Evolutionary conservation across 2,329 filamentous ascomycete species (phyloP).

Genomic region (Monilinia laxa): DNA sequence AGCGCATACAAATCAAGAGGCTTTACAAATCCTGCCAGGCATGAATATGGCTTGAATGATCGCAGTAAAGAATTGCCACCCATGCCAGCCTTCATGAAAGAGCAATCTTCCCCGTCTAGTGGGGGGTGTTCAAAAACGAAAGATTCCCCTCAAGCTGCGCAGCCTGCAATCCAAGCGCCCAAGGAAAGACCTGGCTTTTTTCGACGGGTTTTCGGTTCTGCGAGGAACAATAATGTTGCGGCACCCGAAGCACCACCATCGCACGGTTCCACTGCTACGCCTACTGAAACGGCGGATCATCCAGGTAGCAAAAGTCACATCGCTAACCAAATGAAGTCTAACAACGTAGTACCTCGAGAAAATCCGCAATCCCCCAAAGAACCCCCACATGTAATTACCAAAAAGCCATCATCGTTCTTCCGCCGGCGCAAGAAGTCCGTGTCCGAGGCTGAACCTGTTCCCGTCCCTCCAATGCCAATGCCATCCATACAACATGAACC

Average conservation of each 20-base stretch:
- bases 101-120: slow-evolving; percentile 53
- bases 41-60: slow-evolving; percentile 40
- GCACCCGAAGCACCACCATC: slow-evolving; percentile 39
- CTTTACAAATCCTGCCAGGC: slow-evolving; percentile 40
- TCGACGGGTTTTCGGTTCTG: slow-evolving; percentile 78
- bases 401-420: slow-evolving; percentile 95
- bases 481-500: slow-evolving; percentile 26
- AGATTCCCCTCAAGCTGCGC: slow-evolving; percentile 38
- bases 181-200: slow-evolving; percentile 87
- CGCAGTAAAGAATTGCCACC: slow-evolving; percentile 36
- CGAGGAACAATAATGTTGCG: slow-evolving; percentile 51
- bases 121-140: slow-evolving; percentile 51
- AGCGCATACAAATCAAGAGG: slow-evolving; percentile 44
- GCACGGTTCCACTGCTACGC: slow-evolving; percentile 42
- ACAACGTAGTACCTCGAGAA: slow-evolving; percentile 34
- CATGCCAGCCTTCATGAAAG: slow-evolving; percentile 44
- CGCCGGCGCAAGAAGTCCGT: slow-evolving; percentile 88
- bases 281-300: slow-evolving; percentile 44
- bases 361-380: slow-evolving; percentile 37
- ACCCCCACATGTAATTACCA: slow-evolving; percentile 57
- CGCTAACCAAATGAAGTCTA: slow-evolving; percentile 49
- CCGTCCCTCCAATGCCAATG: slow-evolving; percentile 47
- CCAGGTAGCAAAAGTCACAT: slow-evolving; percentile 46
- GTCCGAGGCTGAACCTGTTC: slow-evolving; percentile 64
- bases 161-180: slow-evolving; percentile 43